Conservation (phyloP, 208 protist genomes). For the Balamuthia mandrillaris region DNA sequence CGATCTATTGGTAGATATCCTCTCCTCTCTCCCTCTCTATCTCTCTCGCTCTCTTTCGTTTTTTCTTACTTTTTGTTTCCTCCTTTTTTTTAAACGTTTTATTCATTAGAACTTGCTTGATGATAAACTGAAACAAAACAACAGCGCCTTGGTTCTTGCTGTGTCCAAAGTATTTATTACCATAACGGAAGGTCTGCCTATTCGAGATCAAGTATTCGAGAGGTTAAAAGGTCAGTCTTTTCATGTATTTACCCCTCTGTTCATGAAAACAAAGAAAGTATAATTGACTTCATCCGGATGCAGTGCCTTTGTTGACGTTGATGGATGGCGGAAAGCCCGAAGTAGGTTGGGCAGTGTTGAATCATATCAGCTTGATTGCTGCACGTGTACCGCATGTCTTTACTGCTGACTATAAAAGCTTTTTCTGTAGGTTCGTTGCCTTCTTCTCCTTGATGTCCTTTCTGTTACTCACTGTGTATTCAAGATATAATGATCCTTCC, state of each 20-base stretch:
- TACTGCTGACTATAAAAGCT: constrained; percentile 39
- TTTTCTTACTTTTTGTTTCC: not conserved
- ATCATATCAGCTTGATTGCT: constrained; percentile 46
- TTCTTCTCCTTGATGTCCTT: not conserved
- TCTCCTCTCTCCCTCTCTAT: not conserved
- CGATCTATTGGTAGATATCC: constrained; percentile 72
- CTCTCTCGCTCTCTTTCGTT: not conserved
- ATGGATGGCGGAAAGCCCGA: not conserved
- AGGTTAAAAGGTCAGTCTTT: constrained; percentile 70
- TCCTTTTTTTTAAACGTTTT: not conserved
- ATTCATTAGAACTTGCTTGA: constrained; percentile 87
- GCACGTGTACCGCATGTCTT: constrained; percentile 24
- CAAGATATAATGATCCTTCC: constrained; percentile 55
- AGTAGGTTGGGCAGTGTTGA: constrained; percentile 17
- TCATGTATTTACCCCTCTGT: too few species aligned
- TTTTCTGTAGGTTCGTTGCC: constrained; percentile 35
- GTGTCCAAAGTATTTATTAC: constrained; percentile 80
- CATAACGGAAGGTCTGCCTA: constrained; percentile 82
- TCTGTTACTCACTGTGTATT: not conserved
- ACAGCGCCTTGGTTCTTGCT: constrained; percentile 82
- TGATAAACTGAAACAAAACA: constrained; percentile 78
- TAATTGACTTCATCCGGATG: too few species aligned
- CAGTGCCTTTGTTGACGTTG: not conserved
- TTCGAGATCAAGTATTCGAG: constrained; percentile 70
- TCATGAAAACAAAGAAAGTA: too few species aligned